Evolutionary conservation across 495 filamentous ascomycete species (phyloP), one percentile per base, ranked within the genome.

Genomic region (Acidomyces sp.): DNA sequence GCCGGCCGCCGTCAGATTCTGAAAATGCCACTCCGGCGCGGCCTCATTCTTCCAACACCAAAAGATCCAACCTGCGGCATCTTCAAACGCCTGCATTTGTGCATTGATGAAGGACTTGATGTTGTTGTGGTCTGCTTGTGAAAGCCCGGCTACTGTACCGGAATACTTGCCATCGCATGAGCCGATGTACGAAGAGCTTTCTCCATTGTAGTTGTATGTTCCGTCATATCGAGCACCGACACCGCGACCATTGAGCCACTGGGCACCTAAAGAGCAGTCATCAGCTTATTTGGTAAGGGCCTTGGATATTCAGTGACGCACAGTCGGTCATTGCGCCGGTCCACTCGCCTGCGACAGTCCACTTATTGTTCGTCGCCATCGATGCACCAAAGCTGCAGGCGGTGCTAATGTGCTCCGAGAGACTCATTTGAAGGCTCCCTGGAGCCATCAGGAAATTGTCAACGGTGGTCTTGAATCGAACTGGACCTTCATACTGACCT

Each of bases 31-130:
- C 60, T 87, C 84, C 0, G 86, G 86, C 20, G 84, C 73, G 27
- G 70, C 77, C 49, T 92, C 82, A n/a, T 76, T 84, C 63, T 85
- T 87, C 74, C 82, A 85, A 4, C 75, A 76, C 82, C 82, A 87
- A 62, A 80, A 85, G 41, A 87, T 62, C 82, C 82, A 87, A 12
- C 82, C 82, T 0, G 54, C 61, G 15, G 68, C 70, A 52, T 67
- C 63, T 62, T 85, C 80, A 49, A 70, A 85, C 5, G 79, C 78
- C 53, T 82, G 78, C 10, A 86, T 63, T 55, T 86, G 81, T 4
- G 74, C 78, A 51, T 82, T 77, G 39, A 84, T 75, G 53, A 71
- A 82, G 28, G 64, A 62, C 27, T 68, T 64, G 18, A 78, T 66
- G 48, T 80, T 75, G 37, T 49, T 46, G 45, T 74, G 70, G 33